These are phyloP conservation scores for Bipolaris gigantea DNA, from an alignment of 2,329 filamentous ascomycete genomes.

Conservation along the genomic window DNA sequence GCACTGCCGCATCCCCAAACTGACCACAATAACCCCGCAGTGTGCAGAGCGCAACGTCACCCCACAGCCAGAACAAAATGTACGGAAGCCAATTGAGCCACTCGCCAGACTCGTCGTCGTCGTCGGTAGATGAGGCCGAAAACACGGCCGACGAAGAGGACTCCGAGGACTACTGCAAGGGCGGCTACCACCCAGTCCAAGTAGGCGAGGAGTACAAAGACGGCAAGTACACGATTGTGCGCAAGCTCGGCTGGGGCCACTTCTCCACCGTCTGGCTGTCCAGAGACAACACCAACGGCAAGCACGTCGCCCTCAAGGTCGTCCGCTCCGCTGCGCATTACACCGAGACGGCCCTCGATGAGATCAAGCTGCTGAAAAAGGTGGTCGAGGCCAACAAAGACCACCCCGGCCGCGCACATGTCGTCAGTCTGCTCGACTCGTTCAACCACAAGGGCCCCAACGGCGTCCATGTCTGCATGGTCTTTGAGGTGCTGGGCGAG, in stretches of 20 bases:
- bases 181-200: conserved; percentile 92
- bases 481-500: conserved; percentile 96
- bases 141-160: conserved; percentile 98
- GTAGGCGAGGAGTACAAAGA: conserved; percentile 98
- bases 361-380: conserved; percentile 97
- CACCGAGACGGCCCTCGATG: conserved; percentile 97
- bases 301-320: conserved; percentile 97
- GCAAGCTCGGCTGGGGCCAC: conserved; percentile 97
- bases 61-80: conserved; percentile 50
- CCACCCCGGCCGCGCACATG: conserved; percentile 91
- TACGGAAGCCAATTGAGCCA: conserved; percentile 64
- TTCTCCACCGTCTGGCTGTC: conserved; percentile 94
- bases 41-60: conserved; percentile 55
- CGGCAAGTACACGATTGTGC: conserved; percentile 91
- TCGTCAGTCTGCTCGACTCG: conserved; percentile 92
- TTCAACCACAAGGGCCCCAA: conserved; percentile 98
- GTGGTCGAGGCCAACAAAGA: conserved; percentile 94
- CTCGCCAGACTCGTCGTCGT: conserved; percentile 76
- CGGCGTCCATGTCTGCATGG: conserved; percentile 97
- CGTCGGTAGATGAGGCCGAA: conserved; percentile 79
- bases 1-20: conserved; percentile 6
- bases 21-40: conserved; percentile 32
- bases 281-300: conserved; percentile 82
- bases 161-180: conserved; percentile 98
- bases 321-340: conserved; percentile 97